These are phyloP conservation scores for Umbelopsis sp. DNA, from an alignment of 192 early-diverging fungal genomes.

Conservation along the genomic window DNA sequence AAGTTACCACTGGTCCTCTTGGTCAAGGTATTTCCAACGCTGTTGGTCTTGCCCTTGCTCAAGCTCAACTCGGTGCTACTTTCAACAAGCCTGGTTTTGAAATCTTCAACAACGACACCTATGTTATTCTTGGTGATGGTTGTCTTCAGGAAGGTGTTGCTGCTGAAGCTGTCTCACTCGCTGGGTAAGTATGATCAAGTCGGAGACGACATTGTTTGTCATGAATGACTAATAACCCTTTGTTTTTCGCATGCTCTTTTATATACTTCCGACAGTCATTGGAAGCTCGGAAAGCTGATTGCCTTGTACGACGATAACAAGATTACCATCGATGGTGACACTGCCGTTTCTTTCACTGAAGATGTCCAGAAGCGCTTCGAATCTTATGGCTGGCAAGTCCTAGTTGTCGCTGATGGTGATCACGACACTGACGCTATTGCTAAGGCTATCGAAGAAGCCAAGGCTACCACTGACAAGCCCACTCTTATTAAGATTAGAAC, in stretches of 20 bases:
- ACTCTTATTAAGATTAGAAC: slow-evolving; percentile 89
- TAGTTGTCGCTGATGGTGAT: slow-evolving; percentile 79
- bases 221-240: slow-evolving; percentile 1
- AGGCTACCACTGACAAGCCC: slow-evolving; percentile 84
- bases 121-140: slow-evolving; percentile 88
- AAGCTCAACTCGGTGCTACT: slow-evolving; percentile 84
- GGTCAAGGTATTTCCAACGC: slow-evolving; percentile 91
- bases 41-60: slow-evolving; percentile 91
- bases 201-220: neutral
- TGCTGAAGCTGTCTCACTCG: slow-evolving; percentile 84
- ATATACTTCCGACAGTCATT: slow-evolving; percentile 50
- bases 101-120: slow-evolving; percentile 87
- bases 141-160: slow-evolving; percentile 98
- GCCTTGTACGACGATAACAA: slow-evolving; percentile 96
- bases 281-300: slow-evolving; percentile 93
- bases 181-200: slow-evolving; percentile 20
- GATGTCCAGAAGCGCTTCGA: slow-evolving; percentile 87
- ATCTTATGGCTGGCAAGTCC: slow-evolving; percentile 94
- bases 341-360: slow-evolving; percentile 87
- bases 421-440: slow-evolving; percentile 69
- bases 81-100: slow-evolving; percentile 91
- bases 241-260: neutral
- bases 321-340: slow-evolving; percentile 92
- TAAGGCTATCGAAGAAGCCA: slow-evolving; percentile 78
- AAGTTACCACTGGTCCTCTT: slow-evolving; percentile 96